phyloP scores from a whole-genome alignment of 129 eudicot species.

The Pittosporum tobira region DNA sequence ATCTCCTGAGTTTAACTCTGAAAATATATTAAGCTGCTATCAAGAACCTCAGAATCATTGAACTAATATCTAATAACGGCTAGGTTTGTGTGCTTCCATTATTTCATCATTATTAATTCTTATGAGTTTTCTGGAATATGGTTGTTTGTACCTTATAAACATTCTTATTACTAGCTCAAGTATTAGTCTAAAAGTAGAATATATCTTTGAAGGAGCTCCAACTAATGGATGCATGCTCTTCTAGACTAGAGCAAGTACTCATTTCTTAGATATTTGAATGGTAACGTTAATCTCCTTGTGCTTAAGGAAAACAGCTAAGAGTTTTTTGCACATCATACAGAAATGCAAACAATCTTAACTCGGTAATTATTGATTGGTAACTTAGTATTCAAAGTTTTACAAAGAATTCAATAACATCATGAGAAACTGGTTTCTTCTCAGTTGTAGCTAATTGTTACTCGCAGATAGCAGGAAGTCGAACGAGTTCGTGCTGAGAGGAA shows the following conservation, averaged over 20 bases:
- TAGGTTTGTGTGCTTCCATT: no score
- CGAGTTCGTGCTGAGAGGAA: constrained; percentile 88
- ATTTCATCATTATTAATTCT: no score
- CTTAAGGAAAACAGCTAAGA: not conserved
- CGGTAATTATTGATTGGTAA: not conserved
- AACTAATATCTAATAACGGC: no score
- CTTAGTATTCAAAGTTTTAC: no score
- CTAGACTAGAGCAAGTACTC: not conserved
- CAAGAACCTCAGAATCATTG: no score
- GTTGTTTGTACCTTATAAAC: no score
- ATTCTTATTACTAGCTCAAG: no score
- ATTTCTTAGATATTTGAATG: not conserved
- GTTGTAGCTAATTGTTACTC: constrained; percentile 62
- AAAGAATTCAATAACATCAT: not conserved
- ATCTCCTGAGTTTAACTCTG: no score
- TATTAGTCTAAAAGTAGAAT: no score
- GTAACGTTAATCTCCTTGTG: not conserved
- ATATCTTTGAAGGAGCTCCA: no score
- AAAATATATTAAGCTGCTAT: no score
- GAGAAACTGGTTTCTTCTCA: constrained; percentile 24
- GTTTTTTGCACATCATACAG: not conserved
- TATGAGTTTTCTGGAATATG: no score
- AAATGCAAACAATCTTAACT: not conserved
- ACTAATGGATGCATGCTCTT: not conserved
- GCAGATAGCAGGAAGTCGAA: constrained; percentile 99